Conservation (phyloP, 805 yeast species). For the Candida succiphila region DNA sequence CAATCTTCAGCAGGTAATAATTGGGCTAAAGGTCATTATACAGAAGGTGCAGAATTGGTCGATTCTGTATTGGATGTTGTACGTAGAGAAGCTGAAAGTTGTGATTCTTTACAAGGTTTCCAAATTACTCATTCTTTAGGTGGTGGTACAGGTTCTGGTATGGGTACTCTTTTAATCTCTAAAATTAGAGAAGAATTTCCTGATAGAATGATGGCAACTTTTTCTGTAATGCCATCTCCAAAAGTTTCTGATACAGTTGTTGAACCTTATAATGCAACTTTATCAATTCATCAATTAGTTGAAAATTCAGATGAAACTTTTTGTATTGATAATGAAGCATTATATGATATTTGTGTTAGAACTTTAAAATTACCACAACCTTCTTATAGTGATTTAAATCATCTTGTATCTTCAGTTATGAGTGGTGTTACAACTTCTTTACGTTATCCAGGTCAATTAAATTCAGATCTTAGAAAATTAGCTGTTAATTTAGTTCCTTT, state of each 20-base stretch:
- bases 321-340: slow-evolving; percentile 92
- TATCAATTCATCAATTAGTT: slow-evolving; percentile 84
- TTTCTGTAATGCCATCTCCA: slow-evolving; percentile 88
- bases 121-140: slow-evolving; percentile 78
- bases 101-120: slow-evolving; percentile 92
- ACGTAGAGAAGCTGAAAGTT: slow-evolving; percentile 88
- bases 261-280: slow-evolving; percentile 90
- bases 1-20: slow-evolving; percentile 92
- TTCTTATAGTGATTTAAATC: slow-evolving; percentile 67
- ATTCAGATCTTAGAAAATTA: slow-evolving; percentile 84
- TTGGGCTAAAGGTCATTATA: slow-evolving; percentile 96
- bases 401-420: slow-evolving; percentile 83
- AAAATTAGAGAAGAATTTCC: slow-evolving; percentile 88
- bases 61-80: slow-evolving; percentile 84
- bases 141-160: slow-evolving; percentile 96
- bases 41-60: slow-evolving; percentile 92
- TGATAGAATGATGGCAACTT: slow-evolving; percentile 94
- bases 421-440: slow-evolving; percentile 91
- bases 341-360: slow-evolving; percentile 80
- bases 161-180: slow-evolving; percentile 83
- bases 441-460: slow-evolving; percentile 92
- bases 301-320: slow-evolving; percentile 89
- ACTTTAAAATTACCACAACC: slow-evolving; percentile 79
- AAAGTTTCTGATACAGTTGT: slow-evolving; percentile 89
- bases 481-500: slow-evolving; percentile 93